A percentile compares a stretch with the other conserved stretches of the same genome.
Conservation (phyloP, 352 stramenopile species). For the Globisporangium splendens region DNA sequence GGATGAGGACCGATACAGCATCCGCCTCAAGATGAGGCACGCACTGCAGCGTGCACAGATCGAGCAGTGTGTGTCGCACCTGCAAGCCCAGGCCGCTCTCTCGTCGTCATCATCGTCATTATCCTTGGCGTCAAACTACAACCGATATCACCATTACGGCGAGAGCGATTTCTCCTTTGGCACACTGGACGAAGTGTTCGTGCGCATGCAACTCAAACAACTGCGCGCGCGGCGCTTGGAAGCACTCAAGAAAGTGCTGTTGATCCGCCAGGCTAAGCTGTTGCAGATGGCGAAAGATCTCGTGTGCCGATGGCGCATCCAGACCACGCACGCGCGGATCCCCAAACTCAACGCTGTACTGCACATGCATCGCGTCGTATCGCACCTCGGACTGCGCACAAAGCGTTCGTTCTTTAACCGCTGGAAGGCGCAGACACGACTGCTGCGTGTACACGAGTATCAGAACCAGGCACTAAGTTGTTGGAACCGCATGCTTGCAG, state of each 20-base stretch:
- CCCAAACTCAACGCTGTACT: conserved; percentile 30
- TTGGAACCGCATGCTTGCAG: conserved; percentile 67
- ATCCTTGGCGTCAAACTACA: background rate
- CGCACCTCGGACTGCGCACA: conserved; percentile 31
- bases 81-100: conserved; percentile 30
- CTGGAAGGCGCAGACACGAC: conserved; percentile 35
- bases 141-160: background rate
- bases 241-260: conserved; percentile 51
- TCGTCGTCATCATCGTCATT: too few species aligned
- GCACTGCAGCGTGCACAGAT: conserved; percentile 54
- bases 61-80: conserved; percentile 51
- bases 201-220: conserved; percentile 60
- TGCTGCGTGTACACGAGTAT: conserved; percentile 33
- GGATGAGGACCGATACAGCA: conserved; percentile 67
- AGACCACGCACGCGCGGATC: conserved; percentile 22
- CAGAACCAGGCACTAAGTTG: conserved; percentile 42
- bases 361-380: conserved; percentile 37
- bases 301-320: conserved; percentile 41
- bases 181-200: conserved; percentile 59
- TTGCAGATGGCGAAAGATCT: conserved; percentile 27
- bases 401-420: conserved; percentile 29
- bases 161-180: conserved; percentile 44
- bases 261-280: conserved; percentile 46
- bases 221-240: conserved; percentile 61
- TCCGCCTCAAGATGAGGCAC: conserved; percentile 61